phyloP scores from a whole-genome alignment of 2,329 filamentous ascomycete species.

The Lomentospora prolificans region DNA sequence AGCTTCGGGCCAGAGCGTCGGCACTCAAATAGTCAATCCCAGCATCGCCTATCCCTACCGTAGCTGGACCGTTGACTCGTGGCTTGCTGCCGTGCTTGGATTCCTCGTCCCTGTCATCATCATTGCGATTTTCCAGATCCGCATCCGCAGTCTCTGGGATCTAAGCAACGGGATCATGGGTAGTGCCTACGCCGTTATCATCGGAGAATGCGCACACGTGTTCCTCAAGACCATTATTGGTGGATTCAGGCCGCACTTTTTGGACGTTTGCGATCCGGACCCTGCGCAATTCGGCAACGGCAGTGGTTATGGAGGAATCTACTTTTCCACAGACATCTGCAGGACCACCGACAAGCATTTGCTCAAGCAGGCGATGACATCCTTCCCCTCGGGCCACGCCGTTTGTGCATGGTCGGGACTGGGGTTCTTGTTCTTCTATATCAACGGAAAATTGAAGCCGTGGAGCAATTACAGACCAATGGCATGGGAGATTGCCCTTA shows the following conservation, averaged over 20 bases:
- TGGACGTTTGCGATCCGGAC: constrained; percentile 52
- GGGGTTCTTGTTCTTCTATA: constrained; percentile 55
- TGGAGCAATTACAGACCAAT: constrained; percentile 56
- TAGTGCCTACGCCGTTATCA: constrained; percentile 48
- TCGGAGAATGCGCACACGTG: constrained; percentile 55
- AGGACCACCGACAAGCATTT: constrained; percentile 39
- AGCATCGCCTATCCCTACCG: constrained; percentile 55
- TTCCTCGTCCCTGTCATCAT: constrained; percentile 46
- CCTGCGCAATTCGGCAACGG: constrained; percentile 25
- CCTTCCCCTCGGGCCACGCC: constrained; percentile 60
- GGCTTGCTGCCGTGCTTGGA: constrained; percentile 45
- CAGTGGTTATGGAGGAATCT: constrained; percentile 53
- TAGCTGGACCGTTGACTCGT: constrained; percentile 52
- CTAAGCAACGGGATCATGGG: constrained; percentile 54
- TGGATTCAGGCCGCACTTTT: constrained; percentile 53
- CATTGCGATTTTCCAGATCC: constrained; percentile 47
- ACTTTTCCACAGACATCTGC: constrained; percentile 48
- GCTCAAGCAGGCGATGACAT: constrained; percentile 52
- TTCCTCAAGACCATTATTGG: constrained; percentile 58
- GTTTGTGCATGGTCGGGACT: constrained; percentile 55
- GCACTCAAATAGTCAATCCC: constrained; percentile 54
- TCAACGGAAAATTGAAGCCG: constrained; percentile 64
- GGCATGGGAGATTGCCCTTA: constrained; percentile 55
- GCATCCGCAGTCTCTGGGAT: constrained; percentile 48
- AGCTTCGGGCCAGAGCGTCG: constrained; percentile 17